A percentile compares a stretch with the other conserved stretches of the same genome.
Evolutionary conservation across 192 early-diverging fungal genomes (phyloP).

Genomic region (Linnemannia elongata): DNA sequence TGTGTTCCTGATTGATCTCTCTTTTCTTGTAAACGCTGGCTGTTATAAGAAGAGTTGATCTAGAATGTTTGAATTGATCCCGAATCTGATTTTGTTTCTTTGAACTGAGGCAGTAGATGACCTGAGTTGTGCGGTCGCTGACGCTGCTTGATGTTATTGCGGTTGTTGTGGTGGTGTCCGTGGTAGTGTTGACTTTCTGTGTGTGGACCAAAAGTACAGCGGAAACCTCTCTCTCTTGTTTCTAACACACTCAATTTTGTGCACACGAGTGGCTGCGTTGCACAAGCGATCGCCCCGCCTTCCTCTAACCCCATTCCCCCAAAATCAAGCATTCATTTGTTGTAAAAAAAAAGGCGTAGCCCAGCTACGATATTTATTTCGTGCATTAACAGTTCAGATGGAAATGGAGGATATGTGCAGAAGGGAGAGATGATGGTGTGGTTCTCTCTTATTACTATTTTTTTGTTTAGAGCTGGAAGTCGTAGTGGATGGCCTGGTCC

Average conservation of each 20-base stretch:
- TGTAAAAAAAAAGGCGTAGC: not conserved
- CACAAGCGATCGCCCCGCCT: not conserved
- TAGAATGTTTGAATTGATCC: too few species aligned
- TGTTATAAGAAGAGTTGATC: too few species aligned
- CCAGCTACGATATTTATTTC: not conserved
- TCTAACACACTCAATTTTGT: not conserved
- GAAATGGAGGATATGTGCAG: not conserved
- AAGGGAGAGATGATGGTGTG: not conserved
- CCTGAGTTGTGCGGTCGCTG: too few species aligned
- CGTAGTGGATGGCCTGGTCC: constrained; percentile 46
- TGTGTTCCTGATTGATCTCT: too few species aligned
- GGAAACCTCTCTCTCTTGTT: not conserved
- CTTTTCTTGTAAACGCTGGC: too few species aligned
- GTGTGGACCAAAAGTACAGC: too few species aligned
- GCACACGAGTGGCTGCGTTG: not conserved
- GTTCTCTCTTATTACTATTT: not conserved
- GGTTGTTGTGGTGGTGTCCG: too few species aligned
- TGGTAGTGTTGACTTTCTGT: too few species aligned
- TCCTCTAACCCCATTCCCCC: not conserved
- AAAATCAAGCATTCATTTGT: not conserved
- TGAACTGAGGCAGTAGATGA: too few species aligned
- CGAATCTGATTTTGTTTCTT: too few species aligned
- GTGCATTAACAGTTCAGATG: not conserved
- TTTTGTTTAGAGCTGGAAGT: constrained; percentile 47
- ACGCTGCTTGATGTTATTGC: too few species aligned